A percentile compares a stretch with the other conserved stretches of the same genome.
Conservation (phyloP, 805 yeast genomes). For the Saccharomycodes ludwigii region DNA sequence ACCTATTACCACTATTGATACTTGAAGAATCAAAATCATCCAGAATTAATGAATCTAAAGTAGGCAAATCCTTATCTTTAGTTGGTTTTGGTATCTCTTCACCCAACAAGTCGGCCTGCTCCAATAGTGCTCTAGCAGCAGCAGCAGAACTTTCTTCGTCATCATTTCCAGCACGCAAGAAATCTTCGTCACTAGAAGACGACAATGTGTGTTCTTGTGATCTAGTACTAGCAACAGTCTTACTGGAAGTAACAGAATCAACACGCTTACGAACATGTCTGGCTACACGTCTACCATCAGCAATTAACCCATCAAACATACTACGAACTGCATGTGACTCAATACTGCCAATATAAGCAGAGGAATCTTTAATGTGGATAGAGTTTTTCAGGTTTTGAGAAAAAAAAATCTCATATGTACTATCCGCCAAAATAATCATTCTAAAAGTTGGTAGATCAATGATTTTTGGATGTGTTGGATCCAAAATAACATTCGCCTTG, state of each 20-base stretch:
- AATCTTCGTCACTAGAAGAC: too few relatives aligned
- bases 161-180: too few relatives aligned
- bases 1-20: too few relatives aligned
- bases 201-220: too few relatives aligned
- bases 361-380: conserved; percentile 51
- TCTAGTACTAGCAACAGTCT: conserved; percentile 12
- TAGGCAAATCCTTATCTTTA: too few relatives aligned
- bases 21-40: too few relatives aligned
- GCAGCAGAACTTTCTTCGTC: too few relatives aligned
- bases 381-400: conserved; percentile 54
- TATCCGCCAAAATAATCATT: conserved; percentile 91
- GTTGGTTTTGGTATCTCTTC: too few relatives aligned
- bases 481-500: conserved; percentile 67
- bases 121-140: too few relatives aligned
- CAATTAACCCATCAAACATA: conserved; percentile 81
- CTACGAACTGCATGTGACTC: conserved; percentile 67
- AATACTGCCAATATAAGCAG: too few relatives aligned
- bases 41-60: too few relatives aligned
- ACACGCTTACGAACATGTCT: conserved; percentile 78
- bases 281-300: conserved; percentile 89
- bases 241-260: conserved; percentile 48
- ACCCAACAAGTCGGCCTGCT: too few relatives aligned
- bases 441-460: conserved; percentile 80
- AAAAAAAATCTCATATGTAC: conserved; percentile 79
- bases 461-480: conserved; percentile 65